Evolutionary conservation across 2,329 filamentous ascomycete genomes (phyloP).

Genomic region (Alternaria gansuensis): DNA sequence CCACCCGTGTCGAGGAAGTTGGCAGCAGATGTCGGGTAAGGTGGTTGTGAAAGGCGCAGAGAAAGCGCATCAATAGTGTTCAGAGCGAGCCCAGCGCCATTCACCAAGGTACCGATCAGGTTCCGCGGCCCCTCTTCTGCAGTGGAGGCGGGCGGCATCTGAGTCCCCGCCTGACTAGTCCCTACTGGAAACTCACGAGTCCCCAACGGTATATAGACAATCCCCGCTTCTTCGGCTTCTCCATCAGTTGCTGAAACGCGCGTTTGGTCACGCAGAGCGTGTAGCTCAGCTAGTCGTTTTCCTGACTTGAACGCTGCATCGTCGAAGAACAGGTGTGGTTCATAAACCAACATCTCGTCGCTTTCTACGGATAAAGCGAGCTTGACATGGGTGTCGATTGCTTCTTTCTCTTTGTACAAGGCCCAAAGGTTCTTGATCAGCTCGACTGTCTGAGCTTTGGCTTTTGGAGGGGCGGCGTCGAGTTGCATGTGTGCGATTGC

Average conservation of each 20-base stretch:
- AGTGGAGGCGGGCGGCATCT: slow-evolving; percentile 13
- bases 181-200: slow-evolving; percentile 16
- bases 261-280: slow-evolving; percentile 63
- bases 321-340: slow-evolving; percentile 71
- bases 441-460: slow-evolving; percentile 57
- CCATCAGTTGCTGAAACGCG: slow-evolving; percentile 65
- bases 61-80: slow-evolving; percentile 85
- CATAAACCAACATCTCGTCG: slow-evolving; percentile 61
- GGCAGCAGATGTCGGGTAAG: slow-evolving; percentile 54
- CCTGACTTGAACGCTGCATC: slow-evolving; percentile 72
- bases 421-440: slow-evolving; percentile 65
- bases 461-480: slow-evolving; percentile 55
- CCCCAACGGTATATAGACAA: slow-evolving; percentile 76
- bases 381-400: slow-evolving; percentile 65
- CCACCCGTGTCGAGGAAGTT: slow-evolving; percentile 93
- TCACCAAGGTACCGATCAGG: slow-evolving; percentile 83
- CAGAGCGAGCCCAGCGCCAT: slow-evolving; percentile 90
- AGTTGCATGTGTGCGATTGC: slow-evolving; percentile 65
- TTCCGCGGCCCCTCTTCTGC: slow-evolving; percentile 54
- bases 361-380: slow-evolving; percentile 54
- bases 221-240: slow-evolving; percentile 73
- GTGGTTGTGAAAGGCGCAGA: slow-evolving; percentile 64
- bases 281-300: slow-evolving; percentile 69
- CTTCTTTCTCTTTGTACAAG: slow-evolving; percentile 72
- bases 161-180: slow-evolving; percentile 9